Evolutionary conservation across 208 protist species (phyloP), one percentile per base, ranked within the genome.

Genomic region (Leishmania amazonensis): DNA sequence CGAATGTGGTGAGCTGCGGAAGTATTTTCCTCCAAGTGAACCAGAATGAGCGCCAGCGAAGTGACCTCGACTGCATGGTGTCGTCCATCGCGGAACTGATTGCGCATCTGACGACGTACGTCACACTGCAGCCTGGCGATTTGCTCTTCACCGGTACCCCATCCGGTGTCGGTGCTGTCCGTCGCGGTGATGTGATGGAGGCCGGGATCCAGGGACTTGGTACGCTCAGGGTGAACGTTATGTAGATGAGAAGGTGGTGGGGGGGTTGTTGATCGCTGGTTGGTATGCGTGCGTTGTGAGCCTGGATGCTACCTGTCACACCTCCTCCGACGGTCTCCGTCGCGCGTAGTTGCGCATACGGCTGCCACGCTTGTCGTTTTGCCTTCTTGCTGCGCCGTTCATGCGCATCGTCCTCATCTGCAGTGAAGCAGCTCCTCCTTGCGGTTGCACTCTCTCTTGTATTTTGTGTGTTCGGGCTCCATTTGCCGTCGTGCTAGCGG

Each of bases 121-220:
- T 98, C 21, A 87, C 91, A 5, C 85, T 98, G n/a, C 79, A 88
- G 17, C 92, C 93, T 6, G 93, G 93, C 4, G 96, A 98, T 83
- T 78, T 98, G 53, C 87, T 98, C 76, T 95, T 92, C 75, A 97
- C 94, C 11, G 96, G 96, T 28, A 98, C 95, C 9, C 95, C 95
- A 24, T 78, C 89, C 28, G 94, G 94, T n/a, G 94, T 98, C 1
- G 89, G 93, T 35, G 88, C 90, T 5, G 89, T 98, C 38, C 88
- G 87, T 5, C 62, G 72, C 31, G 95, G 95, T 6, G 91, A 98
- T 54, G 83, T 93, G 38, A 91, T 98, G 21, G 82, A 83, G 76
- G 89, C 87, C 35, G 83, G 81, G 15, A 90, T 98, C 53, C 67
- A 92, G 65, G 93, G 92, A 5, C 78, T 95, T 54, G 90, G 91